These are phyloP conservation scores for Boletus fagicola DNA, from an alignment of 768 basidiomycete genomes.

Conservation along the genomic window DNA sequence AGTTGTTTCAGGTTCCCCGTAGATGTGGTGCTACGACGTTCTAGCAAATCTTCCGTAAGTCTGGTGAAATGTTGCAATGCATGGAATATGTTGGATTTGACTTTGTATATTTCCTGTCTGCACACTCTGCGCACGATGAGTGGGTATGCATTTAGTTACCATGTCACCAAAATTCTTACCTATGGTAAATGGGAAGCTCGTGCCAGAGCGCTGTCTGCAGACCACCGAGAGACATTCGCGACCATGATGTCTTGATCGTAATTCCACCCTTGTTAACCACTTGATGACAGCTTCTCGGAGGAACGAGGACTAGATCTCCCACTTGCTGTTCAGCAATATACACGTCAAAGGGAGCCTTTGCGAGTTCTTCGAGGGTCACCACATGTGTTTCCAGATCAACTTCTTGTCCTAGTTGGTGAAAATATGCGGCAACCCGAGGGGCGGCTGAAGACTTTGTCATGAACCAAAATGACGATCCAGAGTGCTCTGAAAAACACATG, in stretches of 20 bases:
- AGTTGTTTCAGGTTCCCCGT: constrained; percentile 35
- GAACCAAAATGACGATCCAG: constrained; percentile 81
- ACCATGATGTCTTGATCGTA: constrained; percentile 84
- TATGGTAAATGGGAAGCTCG: constrained; percentile 76
- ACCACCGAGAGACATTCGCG: constrained; percentile 72
- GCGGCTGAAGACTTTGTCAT: constrained; percentile 70
- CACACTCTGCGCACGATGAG: constrained; percentile 56
- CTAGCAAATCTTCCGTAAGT: constrained; percentile 8
- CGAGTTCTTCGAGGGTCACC: constrained; percentile 60
- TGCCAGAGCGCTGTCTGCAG: constrained; percentile 59
- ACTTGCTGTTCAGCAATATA: constrained; percentile 71
- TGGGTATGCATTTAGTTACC: background rate
- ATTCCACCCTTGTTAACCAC: constrained; percentile 80
- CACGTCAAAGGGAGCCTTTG: constrained; percentile 62
- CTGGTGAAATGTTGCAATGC: constrained; percentile 42
- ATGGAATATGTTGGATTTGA: constrained; percentile 64
- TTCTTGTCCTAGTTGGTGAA: constrained; percentile 42
- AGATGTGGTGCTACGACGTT: background rate
- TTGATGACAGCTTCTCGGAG: constrained; percentile 79
- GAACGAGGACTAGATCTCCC: constrained; percentile 80
- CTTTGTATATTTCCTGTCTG: constrained; percentile 70
- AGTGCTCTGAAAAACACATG: constrained; percentile 77
- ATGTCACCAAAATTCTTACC: constrained; percentile 42
- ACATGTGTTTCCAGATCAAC: constrained; percentile 75
- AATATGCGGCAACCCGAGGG: constrained; percentile 54